phyloP scores from a whole-genome alignment of 225 moss, liverwort and hornwort species.

The Physcomitrium patens region DNA sequence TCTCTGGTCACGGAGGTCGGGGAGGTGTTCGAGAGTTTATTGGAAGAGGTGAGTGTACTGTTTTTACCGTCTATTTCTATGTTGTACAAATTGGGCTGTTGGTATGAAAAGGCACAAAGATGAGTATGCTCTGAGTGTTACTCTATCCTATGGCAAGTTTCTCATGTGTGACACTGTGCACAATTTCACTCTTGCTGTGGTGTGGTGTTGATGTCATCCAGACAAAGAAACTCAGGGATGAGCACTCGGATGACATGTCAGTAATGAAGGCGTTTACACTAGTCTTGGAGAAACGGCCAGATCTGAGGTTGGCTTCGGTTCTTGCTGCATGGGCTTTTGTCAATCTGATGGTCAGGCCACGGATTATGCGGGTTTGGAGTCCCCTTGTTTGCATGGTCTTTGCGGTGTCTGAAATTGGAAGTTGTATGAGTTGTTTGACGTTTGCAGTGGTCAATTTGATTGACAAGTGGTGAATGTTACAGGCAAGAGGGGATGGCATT shows the following conservation, averaged over 20 bases:
- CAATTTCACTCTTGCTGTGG: conserved; percentile 2
- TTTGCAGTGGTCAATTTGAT: conserved; percentile 7
- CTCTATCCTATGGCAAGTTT: not conserved
- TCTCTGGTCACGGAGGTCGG: conserved; percentile 89
- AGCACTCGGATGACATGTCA: conserved; percentile 82
- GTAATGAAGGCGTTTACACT: conserved; percentile 70
- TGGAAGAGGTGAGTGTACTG: conserved; percentile 74
- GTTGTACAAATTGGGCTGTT: not conserved
- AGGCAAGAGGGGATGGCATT: conserved; percentile 90
- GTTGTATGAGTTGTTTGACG: not conserved
- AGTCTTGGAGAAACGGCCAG: conserved; percentile 90
- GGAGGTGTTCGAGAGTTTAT: conserved; percentile 79
- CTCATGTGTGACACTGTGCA: too few species aligned
- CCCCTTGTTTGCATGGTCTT: not conserved
- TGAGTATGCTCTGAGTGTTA: not conserved
- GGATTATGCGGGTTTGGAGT: not conserved
- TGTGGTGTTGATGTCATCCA: conserved; percentile 39
- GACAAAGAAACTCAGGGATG: conserved; percentile 96
- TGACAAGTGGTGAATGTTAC: conserved; percentile 25
- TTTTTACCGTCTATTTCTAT: not conserved
- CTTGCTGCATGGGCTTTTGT: not conserved
- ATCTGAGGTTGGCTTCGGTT: conserved; percentile 69
- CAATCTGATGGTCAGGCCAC: not conserved
- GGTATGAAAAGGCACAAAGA: not conserved
- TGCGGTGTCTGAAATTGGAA: not conserved